phyloP scores from a whole-genome alignment of 2,329 filamentous ascomycete species.

The Neofusicoccum ribis region DNA sequence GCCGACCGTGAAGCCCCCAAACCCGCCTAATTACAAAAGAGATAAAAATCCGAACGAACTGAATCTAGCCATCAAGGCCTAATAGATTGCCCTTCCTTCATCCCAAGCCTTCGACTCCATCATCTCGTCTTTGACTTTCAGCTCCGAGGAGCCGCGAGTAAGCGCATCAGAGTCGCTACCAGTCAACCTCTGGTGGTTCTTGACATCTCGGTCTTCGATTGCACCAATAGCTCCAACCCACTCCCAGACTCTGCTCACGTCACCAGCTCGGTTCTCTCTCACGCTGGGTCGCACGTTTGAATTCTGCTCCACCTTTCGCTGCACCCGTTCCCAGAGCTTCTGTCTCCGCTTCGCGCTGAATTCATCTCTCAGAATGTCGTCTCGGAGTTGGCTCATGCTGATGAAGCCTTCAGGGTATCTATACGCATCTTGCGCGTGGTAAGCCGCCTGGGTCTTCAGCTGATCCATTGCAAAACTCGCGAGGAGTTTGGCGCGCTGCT shows the following conservation, averaged over 20 bases:
- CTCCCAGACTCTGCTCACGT: conserved; percentile 65
- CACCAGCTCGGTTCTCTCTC: conserved; percentile 58
- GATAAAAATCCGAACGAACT: not conserved
- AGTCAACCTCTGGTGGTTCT: conserved; percentile 33
- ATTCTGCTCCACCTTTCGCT: conserved; percentile 85
- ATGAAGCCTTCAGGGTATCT: conserved; percentile 74
- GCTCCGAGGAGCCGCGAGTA: conserved; percentile 22
- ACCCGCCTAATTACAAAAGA: conserved; percentile 13
- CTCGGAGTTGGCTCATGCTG: conserved; percentile 82
- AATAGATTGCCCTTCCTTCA: conserved; percentile 51
- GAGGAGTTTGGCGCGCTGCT: conserved; percentile 74
- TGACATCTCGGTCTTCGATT: not conserved
- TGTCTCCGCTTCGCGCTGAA: conserved; percentile 76
- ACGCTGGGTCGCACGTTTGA: conserved; percentile 83
- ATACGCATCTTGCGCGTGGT: conserved; percentile 66
- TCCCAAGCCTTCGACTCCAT: conserved; percentile 46
- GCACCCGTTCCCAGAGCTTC: conserved; percentile 80
- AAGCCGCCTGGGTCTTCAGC: conserved; percentile 77
- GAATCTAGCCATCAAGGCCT: not conserved
- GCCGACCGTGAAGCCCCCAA: not conserved
- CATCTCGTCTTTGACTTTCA: conserved; percentile 26
- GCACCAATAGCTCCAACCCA: conserved; percentile 61
- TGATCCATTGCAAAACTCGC: conserved; percentile 83
- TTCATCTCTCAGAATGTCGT: conserved; percentile 83
- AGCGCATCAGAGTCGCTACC: conserved; percentile 26